These are phyloP conservation scores for Fistulinella staudtii DNA, from an alignment of 1,284 basidiomycete genomes.

Conservation along the genomic window DNA sequence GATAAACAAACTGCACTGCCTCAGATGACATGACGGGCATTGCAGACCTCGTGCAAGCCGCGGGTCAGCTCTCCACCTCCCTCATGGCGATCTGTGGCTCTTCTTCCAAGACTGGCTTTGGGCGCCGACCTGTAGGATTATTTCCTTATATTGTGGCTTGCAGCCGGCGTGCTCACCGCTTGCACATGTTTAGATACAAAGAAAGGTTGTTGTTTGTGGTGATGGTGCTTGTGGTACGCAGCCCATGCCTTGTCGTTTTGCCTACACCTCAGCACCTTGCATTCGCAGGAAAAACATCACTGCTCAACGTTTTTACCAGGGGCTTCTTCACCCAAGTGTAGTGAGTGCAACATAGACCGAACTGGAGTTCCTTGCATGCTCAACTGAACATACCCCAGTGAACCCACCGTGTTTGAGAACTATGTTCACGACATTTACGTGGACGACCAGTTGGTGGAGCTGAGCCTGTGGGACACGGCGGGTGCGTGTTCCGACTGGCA, in stretches of 20 bases:
- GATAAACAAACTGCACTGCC: conserved; percentile 16
- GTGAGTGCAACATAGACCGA: conserved; percentile 43
- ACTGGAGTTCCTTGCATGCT: conserved; percentile 1
- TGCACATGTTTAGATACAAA: conserved; percentile 44
- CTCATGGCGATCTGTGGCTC: conserved; percentile 52
- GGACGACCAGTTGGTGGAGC: conserved; percentile 80
- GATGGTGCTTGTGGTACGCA: conserved; percentile 86
- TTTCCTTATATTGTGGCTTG: neutral
- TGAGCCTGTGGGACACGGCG: conserved; percentile 96
- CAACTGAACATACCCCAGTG: no score
- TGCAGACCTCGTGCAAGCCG: neutral
- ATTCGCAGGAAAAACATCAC: conserved; percentile 67
- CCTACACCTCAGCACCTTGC: conserved; percentile 20
- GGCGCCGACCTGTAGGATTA: conserved; percentile 46
- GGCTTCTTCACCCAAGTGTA: conserved; percentile 88
- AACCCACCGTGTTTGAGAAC: conserved; percentile 92
- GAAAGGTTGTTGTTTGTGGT: conserved; percentile 82
- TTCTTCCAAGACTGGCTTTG: conserved; percentile 48
- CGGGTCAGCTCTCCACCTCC: conserved; percentile 7
- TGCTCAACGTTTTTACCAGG: conserved; percentile 80
- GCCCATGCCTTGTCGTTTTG: neutral
- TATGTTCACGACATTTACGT: conserved; percentile 84
- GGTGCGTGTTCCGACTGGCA: no score
- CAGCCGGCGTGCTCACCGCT: conserved; percentile 21
- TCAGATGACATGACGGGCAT: conserved; percentile 2